Evolutionary conservation across 2,329 filamentous ascomycete species (phyloP).

Genomic region (Rutstroemia sp.): DNA sequence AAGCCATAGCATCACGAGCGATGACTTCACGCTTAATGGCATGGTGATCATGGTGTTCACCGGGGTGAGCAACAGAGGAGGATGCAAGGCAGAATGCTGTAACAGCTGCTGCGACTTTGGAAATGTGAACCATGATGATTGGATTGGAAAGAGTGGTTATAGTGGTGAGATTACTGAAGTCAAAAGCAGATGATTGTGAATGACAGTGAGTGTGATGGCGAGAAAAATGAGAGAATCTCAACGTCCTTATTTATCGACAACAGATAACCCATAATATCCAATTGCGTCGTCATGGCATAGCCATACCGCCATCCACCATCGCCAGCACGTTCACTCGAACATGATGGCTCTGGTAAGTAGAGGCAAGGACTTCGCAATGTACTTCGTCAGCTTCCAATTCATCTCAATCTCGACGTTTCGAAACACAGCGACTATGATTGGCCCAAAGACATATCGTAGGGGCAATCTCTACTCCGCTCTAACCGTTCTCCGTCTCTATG

Average conservation of each 20-base stretch:
- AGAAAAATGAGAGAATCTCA: neutral
- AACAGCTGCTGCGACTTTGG: neutral
- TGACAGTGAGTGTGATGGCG: neutral
- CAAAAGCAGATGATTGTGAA: neutral
- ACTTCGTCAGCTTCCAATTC: conserved; percentile 1
- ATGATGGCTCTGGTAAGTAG: neutral
- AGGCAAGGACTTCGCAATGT: neutral
- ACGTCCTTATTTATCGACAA: neutral
- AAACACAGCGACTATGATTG: neutral
- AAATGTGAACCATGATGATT: conserved; percentile 6
- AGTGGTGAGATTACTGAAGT: neutral
- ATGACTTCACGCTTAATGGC: conserved; percentile 8
- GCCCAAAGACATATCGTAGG: neutral
- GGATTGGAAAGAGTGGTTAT: neutral
- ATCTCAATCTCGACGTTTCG: neutral
- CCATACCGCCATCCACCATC: neutral
- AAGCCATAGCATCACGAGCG: conserved; percentile 5
- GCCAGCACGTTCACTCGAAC: neutral
- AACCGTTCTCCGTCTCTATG: neutral
- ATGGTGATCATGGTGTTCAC: conserved; percentile 3
- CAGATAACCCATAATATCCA: neutral
- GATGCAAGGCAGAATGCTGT: neutral
- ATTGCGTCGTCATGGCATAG: neutral
- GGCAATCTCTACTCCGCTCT: neutral
- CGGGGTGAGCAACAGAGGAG: conserved; percentile 5